A percentile compares a stretch with the other conserved stretches of the same genome.
Evolutionary conservation across 2,329 filamentous ascomycete genomes (phyloP).

Genomic region (Alternaria ventricosa): DNA sequence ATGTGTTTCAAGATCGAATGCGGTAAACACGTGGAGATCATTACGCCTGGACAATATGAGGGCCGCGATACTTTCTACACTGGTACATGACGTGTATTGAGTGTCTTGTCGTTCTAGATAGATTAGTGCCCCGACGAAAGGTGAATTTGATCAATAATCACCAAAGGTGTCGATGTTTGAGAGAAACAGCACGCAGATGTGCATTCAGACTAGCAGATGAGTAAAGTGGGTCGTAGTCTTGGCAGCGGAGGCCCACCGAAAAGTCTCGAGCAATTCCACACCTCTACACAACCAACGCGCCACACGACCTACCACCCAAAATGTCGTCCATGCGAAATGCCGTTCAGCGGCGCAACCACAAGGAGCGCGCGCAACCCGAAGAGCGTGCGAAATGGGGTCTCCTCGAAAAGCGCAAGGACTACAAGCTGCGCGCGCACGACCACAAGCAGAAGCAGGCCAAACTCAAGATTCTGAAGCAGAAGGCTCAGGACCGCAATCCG

Average conservation of each 20-base stretch:
- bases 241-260: neutral
- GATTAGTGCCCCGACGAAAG: neutral
- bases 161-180: neutral
- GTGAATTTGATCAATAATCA: neutral
- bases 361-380: slow-evolving; percentile 85
- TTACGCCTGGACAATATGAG: neutral
- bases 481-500: slow-evolving; percentile 66
- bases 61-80: neutral
- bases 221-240: slow-evolving; percentile 3
- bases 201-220: neutral
- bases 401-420: slow-evolving; percentile 93
- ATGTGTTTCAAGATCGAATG: neutral
- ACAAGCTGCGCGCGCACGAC: slow-evolving; percentile 69
- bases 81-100: neutral
- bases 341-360: slow-evolving; percentile 78
- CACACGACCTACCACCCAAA: slow-evolving; percentile 4
- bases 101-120: neutral
- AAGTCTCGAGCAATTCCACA: slow-evolving; percentile 5
- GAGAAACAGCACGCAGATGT: neutral
- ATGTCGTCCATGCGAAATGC: slow-evolving; percentile 48
- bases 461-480: slow-evolving; percentile 64
- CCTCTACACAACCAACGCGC: neutral
- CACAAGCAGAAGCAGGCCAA: slow-evolving; percentile 68
- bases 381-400: slow-evolving; percentile 87
- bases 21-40: neutral